These are phyloP conservation scores for Hortaea sp. DNA, from an alignment of 2,329 filamentous ascomycete species.

Conservation along the genomic window DNA sequence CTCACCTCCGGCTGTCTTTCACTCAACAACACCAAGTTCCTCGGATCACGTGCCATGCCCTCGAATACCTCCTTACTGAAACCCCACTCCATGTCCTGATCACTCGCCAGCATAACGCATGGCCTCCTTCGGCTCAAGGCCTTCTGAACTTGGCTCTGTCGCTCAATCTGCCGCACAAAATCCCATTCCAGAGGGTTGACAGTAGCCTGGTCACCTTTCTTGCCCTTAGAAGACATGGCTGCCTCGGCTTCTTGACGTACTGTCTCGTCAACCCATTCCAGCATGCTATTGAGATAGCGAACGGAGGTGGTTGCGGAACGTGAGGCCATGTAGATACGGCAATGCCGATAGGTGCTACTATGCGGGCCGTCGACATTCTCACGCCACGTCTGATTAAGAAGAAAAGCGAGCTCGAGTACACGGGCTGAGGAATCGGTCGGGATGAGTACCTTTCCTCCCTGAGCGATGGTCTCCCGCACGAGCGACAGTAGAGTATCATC, in stretches of 20 bases:
- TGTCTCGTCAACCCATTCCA: slow-evolving; percentile 98
- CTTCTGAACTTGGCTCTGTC: slow-evolving; percentile 67
- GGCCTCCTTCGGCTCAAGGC: slow-evolving; percentile 47
- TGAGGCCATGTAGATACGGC: slow-evolving; percentile 69
- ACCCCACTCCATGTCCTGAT: slow-evolving; percentile 86
- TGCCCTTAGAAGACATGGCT: slow-evolving; percentile 26
- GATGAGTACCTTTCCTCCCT: slow-evolving; percentile 84
- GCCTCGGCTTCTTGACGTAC: slow-evolving; percentile 65
- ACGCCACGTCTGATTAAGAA: slow-evolving; percentile 87
- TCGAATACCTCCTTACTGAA: slow-evolving; percentile 76
- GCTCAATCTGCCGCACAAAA: slow-evolving; percentile 72
- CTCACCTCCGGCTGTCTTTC: slow-evolving; percentile 45
- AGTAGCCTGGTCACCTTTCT: slow-evolving; percentile 25
- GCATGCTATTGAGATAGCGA: slow-evolving; percentile 84
- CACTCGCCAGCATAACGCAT: slow-evolving; percentile 80
- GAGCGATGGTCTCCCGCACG: slow-evolving; percentile 65
- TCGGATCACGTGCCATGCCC: slow-evolving; percentile 61
- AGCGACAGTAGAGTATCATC: slow-evolving; percentile 79
- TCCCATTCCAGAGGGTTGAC: slow-evolving; percentile 83
- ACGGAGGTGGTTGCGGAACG: slow-evolving; percentile 81
- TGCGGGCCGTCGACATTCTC: slow-evolving; percentile 29
- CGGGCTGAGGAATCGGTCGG: slow-evolving; percentile 93
- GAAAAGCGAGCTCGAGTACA: slow-evolving; percentile 81
- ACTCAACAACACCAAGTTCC: slow-evolving; percentile 79
- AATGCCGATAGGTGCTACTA: slow-evolving; percentile 39